Evolutionary conservation across 371 early-diverging fungal species (phyloP).

Genomic region (Mucor mucedo): DNA sequence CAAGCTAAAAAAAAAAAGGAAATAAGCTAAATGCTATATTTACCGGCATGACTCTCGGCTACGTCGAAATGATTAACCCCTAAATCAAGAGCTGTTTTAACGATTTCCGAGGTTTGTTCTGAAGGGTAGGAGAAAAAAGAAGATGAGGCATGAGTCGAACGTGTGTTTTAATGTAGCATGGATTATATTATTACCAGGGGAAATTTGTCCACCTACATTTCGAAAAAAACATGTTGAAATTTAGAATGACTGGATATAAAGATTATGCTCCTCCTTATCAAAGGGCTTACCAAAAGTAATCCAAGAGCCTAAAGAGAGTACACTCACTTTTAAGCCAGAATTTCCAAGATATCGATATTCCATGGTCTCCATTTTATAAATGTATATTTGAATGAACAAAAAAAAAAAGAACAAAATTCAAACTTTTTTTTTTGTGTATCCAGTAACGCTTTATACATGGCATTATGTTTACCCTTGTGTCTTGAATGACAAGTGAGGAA

Average conservation of each 20-base stretch:
- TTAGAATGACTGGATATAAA: neutral
- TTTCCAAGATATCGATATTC: conserved; percentile 83
- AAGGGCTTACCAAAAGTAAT: conserved; percentile 65
- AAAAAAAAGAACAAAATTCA: conserved; percentile 4
- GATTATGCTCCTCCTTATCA: neutral
- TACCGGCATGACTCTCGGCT: conserved; percentile 73
- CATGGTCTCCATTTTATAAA: conserved; percentile 51
- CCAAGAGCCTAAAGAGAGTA: conserved; percentile 53
- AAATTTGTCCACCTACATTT: conserved; percentile 61
- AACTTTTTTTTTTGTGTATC: too few relatives aligned
- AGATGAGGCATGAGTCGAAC: neutral
- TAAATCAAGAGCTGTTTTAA: conserved; percentile 73
- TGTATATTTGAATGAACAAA: neutral
- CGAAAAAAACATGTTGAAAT: too few relatives aligned
- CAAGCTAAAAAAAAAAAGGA: too few relatives aligned
- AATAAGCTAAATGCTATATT: neutral
- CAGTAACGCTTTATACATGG: neutral
- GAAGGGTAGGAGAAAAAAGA: neutral
- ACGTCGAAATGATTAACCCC: conserved; percentile 90
- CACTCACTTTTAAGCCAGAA: conserved; percentile 79
- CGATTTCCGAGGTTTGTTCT: conserved; percentile 69
- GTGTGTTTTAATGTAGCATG: neutral
- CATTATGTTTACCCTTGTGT: neutral
- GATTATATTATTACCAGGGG: conserved; percentile 41
- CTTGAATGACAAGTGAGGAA: neutral